Base-by-base conservation (phyloP, 805 yeast genomes). In the Saccharomycopsis fermentans region DNA sequence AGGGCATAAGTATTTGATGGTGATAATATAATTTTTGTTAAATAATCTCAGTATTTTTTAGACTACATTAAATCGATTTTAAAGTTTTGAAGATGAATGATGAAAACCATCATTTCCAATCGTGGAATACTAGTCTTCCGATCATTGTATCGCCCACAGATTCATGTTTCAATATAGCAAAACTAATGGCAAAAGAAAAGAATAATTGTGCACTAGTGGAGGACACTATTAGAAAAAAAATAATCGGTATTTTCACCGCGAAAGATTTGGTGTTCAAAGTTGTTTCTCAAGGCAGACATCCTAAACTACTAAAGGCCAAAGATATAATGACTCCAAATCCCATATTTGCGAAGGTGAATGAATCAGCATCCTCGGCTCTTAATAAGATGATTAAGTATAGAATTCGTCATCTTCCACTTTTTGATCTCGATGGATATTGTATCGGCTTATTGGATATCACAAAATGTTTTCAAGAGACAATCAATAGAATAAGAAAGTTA, bases 241-340 rank as follows among this genome's bases (percentile, higher is more conserved):
- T 74, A 21, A 60, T 71, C n/a, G 80, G 80, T 1, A 64, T 77
- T 6, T 68, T 74, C 53, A 77, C 81, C 1, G 75, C 80, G 0
- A 76, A 74, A 59, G 81, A 77, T 63, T 64, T 77, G n/a, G 79
- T 79, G 0, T 74, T 74, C 43, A 68, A 76, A 39, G 77, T 73
- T 4, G 70, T 72, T 16, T 74, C 75, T 0, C 55, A 60, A 26
- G 71, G 67, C 6, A 48, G 69, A 24, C 67, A 68, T 43, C 70
- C 72, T 0, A 59, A 62, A 14, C 17, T 54, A 1, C 67, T 74
- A 1, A 63, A 63, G 4, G 74, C 76, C 4, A 68, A 66, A 35
- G 65, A 67, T 26, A 74, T 77, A 12, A 74, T 76, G 79, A 73
- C 80, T 0, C 62, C 61, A 1, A 65, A 65, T 17, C 80, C 80